Percentiles rank a stretch among this genome's conserved stretches.
phyloP scores from a whole-genome alignment of 2,329 filamentous ascomycete species.

The Sporothrix mexicana region DNA sequence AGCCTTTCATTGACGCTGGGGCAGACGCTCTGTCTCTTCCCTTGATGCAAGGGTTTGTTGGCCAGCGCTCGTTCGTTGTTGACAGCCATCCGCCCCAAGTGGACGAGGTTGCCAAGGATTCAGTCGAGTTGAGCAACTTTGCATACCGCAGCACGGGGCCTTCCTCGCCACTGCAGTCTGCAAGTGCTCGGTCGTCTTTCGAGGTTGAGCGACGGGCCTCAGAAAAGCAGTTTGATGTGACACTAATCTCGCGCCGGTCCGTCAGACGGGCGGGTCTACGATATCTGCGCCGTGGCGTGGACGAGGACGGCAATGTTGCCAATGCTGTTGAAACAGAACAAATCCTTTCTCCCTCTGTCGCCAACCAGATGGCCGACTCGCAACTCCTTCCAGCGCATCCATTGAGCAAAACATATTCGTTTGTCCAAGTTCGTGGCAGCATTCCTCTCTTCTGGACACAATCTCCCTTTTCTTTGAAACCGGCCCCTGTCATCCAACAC shows the following conservation, averaged over 20 bases:
- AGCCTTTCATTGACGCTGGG: conserved; percentile 75
- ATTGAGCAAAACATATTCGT: conserved; percentile 72
- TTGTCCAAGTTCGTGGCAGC: conserved; percentile 85
- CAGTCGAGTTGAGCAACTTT: conserved; percentile 49
- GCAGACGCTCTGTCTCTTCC: conserved; percentile 76
- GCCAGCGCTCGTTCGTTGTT: conserved; percentile 80
- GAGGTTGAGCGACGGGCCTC: conserved; percentile 48
- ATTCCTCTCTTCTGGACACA: conserved; percentile 97
- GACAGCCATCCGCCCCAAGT: conserved; percentile 64
- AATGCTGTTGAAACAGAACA: conserved; percentile 97
- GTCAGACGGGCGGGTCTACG: conserved; percentile 84
- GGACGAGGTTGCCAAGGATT: conserved; percentile 54
- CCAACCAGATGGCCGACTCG: conserved; percentile 60
- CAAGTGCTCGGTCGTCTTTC: conserved; percentile 33
- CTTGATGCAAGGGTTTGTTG: conserved; percentile 92
- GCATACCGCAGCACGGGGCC: conserved; percentile 29
- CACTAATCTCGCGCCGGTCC: conserved; percentile 87
- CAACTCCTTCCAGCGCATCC: conserved; percentile 38
- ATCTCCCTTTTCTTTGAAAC: conserved; percentile 90
- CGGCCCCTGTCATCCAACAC: conserved; percentile 80
- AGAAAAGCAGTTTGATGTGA: conserved; percentile 74
- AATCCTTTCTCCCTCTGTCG: conserved; percentile 69
- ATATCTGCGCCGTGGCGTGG: conserved; percentile 87
- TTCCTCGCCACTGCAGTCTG: conserved; percentile 32
- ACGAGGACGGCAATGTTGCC: conserved; percentile 86